Base-by-base conservation (phyloP, 257 asterid species). In the Ilex asprella region DNA sequence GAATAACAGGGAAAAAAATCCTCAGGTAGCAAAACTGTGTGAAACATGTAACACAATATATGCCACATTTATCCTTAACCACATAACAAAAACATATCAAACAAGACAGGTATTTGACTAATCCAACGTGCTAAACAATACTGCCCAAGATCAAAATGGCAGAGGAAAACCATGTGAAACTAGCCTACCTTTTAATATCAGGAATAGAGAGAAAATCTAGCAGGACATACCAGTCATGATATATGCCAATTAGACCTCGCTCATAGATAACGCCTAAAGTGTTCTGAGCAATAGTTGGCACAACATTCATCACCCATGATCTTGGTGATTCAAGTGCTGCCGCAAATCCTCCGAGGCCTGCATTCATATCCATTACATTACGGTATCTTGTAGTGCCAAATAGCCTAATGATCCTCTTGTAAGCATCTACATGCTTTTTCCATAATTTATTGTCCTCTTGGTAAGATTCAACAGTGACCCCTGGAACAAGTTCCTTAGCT, bases 351-450 rank as follows among this genome's bases (percentile, higher is more conserved):
- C 97, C 97, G 9, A 91, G 90, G 41, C 87, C 95, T 0, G 96
- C 94, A 75, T 87, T 91, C 97, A 85, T 91, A 67, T 91, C 97
- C 97, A 91, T 87, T 60, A 91, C 85, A 70, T 91, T 91, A 52
- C 89, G 81, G 60, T 80, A 87, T 73, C 94, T 82, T 30, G 89
- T 62, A 74, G 91, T 75, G 51, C 96, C 94, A 2, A 91, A 82
- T 59, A 87, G 63, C 66, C 63, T 75, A 47, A 60, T 70, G 16
- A 62, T 76, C 62, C 81, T 84, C 73, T 85, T 91, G 86, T 91
- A 91, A 11, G 67, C 75, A 47, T 63, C 65, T 8, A 82, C 88
- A 3, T 77, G 96, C 68, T 82, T 87, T 73, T 80, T 82, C 97
- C 97, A 91, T 16, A 82, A 85, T 50, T 79, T 73, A 54, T 67